Conservation (phyloP, 176 grass and related monocot genomes). For the Eleusine coracana region DNA sequence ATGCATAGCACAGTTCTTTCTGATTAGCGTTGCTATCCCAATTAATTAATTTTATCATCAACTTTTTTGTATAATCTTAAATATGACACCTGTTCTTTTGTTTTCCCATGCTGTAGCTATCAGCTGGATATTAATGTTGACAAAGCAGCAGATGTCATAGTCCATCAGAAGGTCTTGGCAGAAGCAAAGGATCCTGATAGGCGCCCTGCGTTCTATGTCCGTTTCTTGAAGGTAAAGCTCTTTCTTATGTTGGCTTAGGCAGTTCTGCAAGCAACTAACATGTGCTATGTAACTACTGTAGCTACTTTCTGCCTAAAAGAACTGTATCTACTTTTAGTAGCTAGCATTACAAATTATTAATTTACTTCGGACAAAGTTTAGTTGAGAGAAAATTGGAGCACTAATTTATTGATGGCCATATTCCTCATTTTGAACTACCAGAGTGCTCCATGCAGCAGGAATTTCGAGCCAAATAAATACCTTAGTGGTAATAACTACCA, state of each 20-base stretch:
- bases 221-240: conserved; percentile 74
- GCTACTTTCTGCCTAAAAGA: not conserved
- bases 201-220: conserved; percentile 70
- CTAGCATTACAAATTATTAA: not conserved
- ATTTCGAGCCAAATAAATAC: conserved; percentile 22
- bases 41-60: conserved; percentile 30
- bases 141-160: conserved; percentile 67
- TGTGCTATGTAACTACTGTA: not conserved
- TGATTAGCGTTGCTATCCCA: conserved; percentile 25
- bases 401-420: not conserved
- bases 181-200: conserved; percentile 82
- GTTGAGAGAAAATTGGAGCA: not conserved
- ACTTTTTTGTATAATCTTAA: conserved; percentile 18
- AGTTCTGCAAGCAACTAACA: conserved; percentile 25
- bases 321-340: conserved; percentile 29
- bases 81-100: conserved; percentile 33
- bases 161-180: conserved; percentile 70
- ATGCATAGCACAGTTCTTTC: not conserved
- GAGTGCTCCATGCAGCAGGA: not conserved
- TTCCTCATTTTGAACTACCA: conserved; percentile 3
- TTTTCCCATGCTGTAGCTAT: conserved; percentile 61
- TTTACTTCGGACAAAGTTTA: not conserved
- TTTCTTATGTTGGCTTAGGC: conserved; percentile 33
- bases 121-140: conserved; percentile 80
- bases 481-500: conserved; percentile 12